These are phyloP conservation scores for Trypanosomatidae sp. DNA, from an alignment of 208 protist species.

Conservation along the genomic window DNA sequence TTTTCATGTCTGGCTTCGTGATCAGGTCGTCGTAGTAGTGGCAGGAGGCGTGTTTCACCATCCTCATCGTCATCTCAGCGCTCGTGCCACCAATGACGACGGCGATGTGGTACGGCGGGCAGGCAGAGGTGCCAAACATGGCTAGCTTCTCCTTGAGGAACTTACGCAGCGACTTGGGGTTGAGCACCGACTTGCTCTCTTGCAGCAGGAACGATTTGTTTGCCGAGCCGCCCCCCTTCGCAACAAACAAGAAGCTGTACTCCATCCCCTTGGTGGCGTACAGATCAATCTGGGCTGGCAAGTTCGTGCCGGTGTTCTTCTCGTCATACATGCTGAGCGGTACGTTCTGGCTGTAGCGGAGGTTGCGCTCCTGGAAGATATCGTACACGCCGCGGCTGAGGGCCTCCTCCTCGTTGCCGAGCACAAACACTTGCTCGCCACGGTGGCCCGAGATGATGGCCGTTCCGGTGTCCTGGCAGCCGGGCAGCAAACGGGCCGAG, in stretches of 20 bases:
- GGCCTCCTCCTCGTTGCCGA: constrained; percentile 92
- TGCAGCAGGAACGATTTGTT: constrained; percentile 98
- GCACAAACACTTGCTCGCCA: constrained; percentile 94
- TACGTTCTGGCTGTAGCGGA: constrained; percentile 96
- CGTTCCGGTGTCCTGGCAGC: constrained; percentile 97
- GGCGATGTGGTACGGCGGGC: constrained; percentile 97
- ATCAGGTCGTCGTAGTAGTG: constrained; percentile 95
- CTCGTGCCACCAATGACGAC: constrained; percentile 97
- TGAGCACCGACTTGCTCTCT: constrained; percentile 96
- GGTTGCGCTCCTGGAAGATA: constrained; percentile 94
- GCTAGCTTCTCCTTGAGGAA: constrained; percentile 95
- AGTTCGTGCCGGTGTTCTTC: constrained; percentile 97
- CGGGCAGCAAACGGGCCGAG: constrained; percentile 84
- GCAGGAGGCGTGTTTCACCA: constrained; percentile 95
- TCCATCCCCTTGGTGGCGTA: constrained; percentile 93
- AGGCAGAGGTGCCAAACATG: constrained; percentile 96
- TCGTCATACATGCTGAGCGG: constrained; percentile 96
- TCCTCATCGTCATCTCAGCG: constrained; percentile 96
- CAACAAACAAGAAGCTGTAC: constrained; percentile 97
- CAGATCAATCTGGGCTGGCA: constrained; percentile 97
- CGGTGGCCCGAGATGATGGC: constrained; percentile 96
- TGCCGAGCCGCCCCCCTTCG: constrained; percentile 97
- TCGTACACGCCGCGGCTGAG: constrained; percentile 95
- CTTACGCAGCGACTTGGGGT: constrained; percentile 86
- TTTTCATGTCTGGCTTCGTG: constrained; percentile 80